A percentile compares a stretch with the other conserved stretches of the same genome.
These are phyloP conservation scores for Phialophora verrucosa DNA, from an alignment of 2,329 filamentous ascomycete genomes.

Conservation along the genomic window DNA sequence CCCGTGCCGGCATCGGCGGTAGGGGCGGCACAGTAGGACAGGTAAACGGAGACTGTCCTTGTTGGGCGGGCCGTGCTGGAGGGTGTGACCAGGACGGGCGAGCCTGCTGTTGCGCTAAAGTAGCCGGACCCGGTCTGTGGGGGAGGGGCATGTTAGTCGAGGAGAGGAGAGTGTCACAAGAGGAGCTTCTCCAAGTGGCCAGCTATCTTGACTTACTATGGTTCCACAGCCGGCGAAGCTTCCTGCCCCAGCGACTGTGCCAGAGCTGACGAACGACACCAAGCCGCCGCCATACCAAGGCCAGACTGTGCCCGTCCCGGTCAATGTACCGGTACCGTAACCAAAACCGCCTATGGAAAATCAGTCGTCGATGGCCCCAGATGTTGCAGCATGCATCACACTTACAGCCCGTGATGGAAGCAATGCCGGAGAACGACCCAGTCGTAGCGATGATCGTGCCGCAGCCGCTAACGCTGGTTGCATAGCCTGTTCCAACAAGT, in stretches of 20 bases:
- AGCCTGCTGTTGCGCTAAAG: conserved; percentile 34
- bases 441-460: conserved; percentile 35
- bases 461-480: conserved; percentile 32
- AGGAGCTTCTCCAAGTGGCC: not conserved
- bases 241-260: conserved; percentile 32
- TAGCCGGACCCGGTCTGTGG: conserved; percentile 34
- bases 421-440: conserved; percentile 33
- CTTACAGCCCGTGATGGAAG: conserved; percentile 37
- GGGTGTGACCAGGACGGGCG: conserved; percentile 21
- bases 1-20: not conserved
- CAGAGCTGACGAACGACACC: conserved; percentile 32
- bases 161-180: not conserved
- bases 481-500: conserved; percentile 20
- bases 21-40: conserved; percentile 33
- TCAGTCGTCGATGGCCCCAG: not conserved
- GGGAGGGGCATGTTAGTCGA: not conserved
- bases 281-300: conserved; percentile 25
- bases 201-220: conserved; percentile 23
- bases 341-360: conserved; percentile 30
- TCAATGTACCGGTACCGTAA: conserved; percentile 33
- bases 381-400: not conserved
- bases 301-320: conserved; percentile 37
- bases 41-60: conserved; percentile 31
- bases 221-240: conserved; percentile 36
- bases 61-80: conserved; percentile 19